A percentile compares a stretch with the other conserved stretches of the same genome.
Conservation (phyloP, 345 rosid genomes). For the Aurinia saxatilis region DNA sequence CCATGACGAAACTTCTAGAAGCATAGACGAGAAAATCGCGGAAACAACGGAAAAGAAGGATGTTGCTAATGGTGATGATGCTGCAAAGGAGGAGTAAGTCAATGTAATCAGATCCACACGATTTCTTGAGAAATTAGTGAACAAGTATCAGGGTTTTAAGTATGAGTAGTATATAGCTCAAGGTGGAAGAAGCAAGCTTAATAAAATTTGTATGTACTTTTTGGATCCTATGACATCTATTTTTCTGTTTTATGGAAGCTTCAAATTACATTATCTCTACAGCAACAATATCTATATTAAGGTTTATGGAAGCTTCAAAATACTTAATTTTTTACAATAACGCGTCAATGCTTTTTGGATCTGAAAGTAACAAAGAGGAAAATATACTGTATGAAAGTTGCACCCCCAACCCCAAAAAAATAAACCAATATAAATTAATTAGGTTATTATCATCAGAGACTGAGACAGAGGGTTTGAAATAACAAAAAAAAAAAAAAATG, state of each 20-base stretch:
- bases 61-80: conserved; percentile 12
- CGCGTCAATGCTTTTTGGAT: no score
- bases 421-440: no score
- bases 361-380: no score
- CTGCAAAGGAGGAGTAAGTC: conserved; percentile 10
- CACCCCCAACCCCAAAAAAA: no score
- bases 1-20: conserved; percentile 10
- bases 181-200: conserved; percentile 9
- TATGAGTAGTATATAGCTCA: conserved; percentile 20
- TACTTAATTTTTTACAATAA: no score
- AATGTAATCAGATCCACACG: neutral
- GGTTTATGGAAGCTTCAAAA: no score
- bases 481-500: no score
- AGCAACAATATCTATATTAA: no score
- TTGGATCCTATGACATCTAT: neutral
- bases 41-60: conserved; percentile 14
- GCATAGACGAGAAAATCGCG: conserved; percentile 4
- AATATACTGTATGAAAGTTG: no score
- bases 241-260: neutral
- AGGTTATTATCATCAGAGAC: no score
- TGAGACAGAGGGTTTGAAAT: no score
- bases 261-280: neutral
- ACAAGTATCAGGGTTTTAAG: neutral
- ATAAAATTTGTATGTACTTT: conserved; percentile 3
- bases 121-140: neutral